These are phyloP conservation scores for Cucurbitaria berberidis DNA, from an alignment of 2,329 filamentous ascomycete species.

Conservation along the genomic window DNA sequence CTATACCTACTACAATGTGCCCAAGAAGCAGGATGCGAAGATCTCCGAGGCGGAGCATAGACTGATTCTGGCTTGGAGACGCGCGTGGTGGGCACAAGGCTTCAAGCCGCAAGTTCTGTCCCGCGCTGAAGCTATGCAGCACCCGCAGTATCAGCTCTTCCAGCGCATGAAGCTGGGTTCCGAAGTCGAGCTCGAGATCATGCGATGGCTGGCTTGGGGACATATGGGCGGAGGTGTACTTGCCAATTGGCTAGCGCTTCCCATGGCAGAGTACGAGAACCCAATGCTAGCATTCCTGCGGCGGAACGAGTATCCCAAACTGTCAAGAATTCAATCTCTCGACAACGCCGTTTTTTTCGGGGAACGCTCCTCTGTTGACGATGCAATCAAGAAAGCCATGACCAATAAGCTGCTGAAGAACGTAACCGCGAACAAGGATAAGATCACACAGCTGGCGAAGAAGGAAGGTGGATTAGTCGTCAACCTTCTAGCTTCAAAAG, in stretches of 20 bases:
- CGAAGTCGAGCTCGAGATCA: slow-evolving; percentile 63
- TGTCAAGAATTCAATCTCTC: slow-evolving; percentile 77
- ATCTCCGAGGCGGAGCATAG: slow-evolving; percentile 76
- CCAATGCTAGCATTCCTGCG: slow-evolving; percentile 74
- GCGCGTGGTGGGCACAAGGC: slow-evolving; percentile 94
- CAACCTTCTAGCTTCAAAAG: slow-evolving; percentile 58
- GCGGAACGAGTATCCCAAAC: slow-evolving; percentile 72
- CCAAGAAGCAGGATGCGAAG: slow-evolving; percentile 65
- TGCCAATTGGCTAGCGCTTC: slow-evolving; percentile 78
- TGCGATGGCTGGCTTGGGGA: slow-evolving; percentile 91
- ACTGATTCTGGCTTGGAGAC: slow-evolving; percentile 83
- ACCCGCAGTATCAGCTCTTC: slow-evolving; percentile 76
- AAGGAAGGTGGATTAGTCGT: slow-evolving; percentile 66
- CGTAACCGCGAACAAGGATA: slow-evolving; percentile 63
- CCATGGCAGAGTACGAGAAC: slow-evolving; percentile 81
- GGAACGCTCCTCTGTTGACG: slow-evolving; percentile 58
- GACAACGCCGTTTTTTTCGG: slow-evolving; percentile 77
- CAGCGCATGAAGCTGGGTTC: slow-evolving; percentile 55
- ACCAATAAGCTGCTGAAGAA: slow-evolving; percentile 61
- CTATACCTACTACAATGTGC: slow-evolving; percentile 89
- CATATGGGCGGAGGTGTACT: slow-evolving; percentile 86
- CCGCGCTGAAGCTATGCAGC: slow-evolving; percentile 79
- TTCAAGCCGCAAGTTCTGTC: slow-evolving; percentile 85
- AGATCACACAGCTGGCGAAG: slow-evolving; percentile 62
- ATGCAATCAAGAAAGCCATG: slow-evolving; percentile 51